Evolutionary conservation across 352 stramenopile genomes (phyloP).

Genomic region (Phytophthora kernoviae): DNA sequence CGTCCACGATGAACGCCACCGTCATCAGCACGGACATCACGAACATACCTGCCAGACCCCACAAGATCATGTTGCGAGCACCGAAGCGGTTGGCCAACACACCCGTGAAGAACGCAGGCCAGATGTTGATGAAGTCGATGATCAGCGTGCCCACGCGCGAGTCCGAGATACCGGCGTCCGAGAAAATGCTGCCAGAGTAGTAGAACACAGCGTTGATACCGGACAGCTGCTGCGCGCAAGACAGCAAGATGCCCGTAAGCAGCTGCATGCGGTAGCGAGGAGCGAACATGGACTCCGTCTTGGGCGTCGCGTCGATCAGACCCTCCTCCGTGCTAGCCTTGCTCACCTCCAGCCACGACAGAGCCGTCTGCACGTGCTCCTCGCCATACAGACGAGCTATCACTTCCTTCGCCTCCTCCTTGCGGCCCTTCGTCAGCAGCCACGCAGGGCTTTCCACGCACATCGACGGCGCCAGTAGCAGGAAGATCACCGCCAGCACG

Average conservation of each 20-base stretch:
- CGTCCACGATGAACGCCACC: constrained; percentile 6
- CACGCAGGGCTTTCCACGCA: constrained; percentile 18
- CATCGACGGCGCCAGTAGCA: constrained; percentile 13
- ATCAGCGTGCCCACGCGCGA: constrained; percentile 2
- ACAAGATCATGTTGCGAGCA: constrained; percentile 20
- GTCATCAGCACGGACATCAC: constrained; percentile 19
- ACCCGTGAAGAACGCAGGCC: background rate
- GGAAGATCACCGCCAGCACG: constrained; percentile 10
- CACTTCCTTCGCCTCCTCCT: constrained; percentile 15
- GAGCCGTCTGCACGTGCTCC: constrained; percentile 22
- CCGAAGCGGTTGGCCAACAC: constrained; percentile 14
- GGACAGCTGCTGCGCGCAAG: constrained; percentile 12
- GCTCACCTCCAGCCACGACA: constrained; percentile 19
- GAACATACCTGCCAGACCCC: constrained; percentile 40
- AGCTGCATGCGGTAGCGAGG: constrained; percentile 19
- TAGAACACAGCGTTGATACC: constrained; percentile 19
- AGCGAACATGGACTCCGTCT: constrained; percentile 30
- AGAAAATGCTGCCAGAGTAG: constrained; percentile 8
- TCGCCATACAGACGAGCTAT: constrained; percentile 22
- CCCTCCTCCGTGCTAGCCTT: constrained; percentile 6
- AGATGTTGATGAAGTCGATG: constrained; percentile 7
- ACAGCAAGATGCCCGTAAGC: constrained; percentile 10
- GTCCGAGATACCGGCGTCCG: constrained; percentile 5
- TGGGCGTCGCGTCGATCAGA: constrained; percentile 3
- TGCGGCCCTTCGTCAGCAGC: constrained; percentile 24